Evolutionary conservation across 2,329 filamentous ascomycete species (phyloP).

Genomic region (Cladosporium sp.): DNA sequence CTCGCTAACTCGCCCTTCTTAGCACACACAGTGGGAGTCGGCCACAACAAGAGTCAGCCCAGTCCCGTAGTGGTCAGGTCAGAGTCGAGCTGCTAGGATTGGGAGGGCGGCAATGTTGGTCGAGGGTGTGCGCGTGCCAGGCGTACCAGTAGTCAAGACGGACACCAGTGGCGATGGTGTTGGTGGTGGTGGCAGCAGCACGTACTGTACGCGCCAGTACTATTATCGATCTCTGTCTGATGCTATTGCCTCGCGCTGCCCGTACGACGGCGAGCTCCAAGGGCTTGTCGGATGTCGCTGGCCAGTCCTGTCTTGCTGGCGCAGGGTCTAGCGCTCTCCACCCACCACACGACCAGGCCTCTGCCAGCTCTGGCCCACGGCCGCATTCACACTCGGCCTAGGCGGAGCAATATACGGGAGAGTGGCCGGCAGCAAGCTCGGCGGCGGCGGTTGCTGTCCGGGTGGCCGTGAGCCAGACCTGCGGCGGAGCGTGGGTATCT

Average conservation of each 20-base stretch:
- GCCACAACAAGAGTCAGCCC: slow-evolving; percentile 1
- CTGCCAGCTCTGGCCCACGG: slow-evolving; percentile 22
- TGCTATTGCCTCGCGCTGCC: neutral
- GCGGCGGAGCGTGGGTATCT: neutral
- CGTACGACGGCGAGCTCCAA: neutral
- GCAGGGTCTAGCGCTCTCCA: slow-evolving; percentile 20
- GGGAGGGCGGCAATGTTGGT: neutral
- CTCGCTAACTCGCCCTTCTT: slow-evolving; percentile 13
- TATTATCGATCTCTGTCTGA: slow-evolving; percentile 1
- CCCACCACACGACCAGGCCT: slow-evolving; percentile 14
- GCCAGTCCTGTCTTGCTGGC: slow-evolving; percentile 2
- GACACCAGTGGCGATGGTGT: neutral
- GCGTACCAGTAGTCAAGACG: neutral
- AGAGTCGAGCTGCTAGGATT: neutral
- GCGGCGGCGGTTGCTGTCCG: slow-evolving; percentile 21
- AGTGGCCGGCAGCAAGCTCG: slow-evolving; percentile 21
- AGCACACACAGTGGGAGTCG: neutral
- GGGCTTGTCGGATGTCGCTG: slow-evolving; percentile 4
- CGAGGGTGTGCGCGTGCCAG: neutral
- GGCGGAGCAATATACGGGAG: slow-evolving; percentile 21
- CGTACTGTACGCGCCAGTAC: neutral
- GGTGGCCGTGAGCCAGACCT: slow-evolving; percentile 6
- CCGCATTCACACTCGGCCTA: slow-evolving; percentile 18
- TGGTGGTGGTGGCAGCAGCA: neutral
- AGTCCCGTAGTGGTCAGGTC: neutral